These are phyloP conservation scores for Buddleja alternifolia DNA, from an alignment of 257 asterid genomes.

Conservation along the genomic window DNA sequence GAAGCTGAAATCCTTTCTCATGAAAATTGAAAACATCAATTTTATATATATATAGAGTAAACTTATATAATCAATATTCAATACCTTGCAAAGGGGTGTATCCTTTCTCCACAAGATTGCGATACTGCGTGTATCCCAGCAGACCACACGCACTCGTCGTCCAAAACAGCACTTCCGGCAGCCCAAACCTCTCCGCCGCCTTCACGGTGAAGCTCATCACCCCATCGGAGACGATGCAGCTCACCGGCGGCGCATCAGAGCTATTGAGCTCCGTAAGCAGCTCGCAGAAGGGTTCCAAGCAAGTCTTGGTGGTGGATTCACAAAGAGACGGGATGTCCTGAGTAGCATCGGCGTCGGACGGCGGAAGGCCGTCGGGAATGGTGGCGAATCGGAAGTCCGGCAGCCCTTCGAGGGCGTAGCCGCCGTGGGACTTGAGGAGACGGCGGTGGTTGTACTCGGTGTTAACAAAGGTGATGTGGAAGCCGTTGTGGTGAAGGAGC, in stretches of 20 bases:
- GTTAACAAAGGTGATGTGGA: constrained; percentile 44
- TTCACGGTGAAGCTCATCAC: constrained; percentile 41
- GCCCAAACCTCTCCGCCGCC: constrained; percentile 42
- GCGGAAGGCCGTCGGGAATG: constrained; percentile 39
- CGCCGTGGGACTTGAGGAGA: constrained; percentile 35
- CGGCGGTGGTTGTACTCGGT: constrained; percentile 46
- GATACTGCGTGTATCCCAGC: constrained; percentile 38
- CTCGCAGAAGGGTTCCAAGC: constrained; percentile 42
- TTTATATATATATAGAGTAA: too few relatives aligned
- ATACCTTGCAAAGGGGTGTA: constrained; percentile 49
- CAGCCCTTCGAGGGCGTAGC: constrained; percentile 12
- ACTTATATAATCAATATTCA: too few relatives aligned
- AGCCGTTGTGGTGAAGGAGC: constrained; percentile 43
- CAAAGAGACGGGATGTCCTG: constrained; percentile 37
- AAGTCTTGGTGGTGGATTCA: constrained; percentile 31
- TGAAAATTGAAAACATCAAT: too few relatives aligned
- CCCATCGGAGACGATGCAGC: constrained; percentile 49
- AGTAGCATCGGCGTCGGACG: constrained; percentile 30
- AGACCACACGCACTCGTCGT: constrained; percentile 38
- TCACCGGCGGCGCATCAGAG: constrained; percentile 39
- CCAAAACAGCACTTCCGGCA: constrained; percentile 42
- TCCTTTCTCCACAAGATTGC: constrained; percentile 36
- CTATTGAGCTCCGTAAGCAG: constrained; percentile 34
- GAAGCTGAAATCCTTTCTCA: too few relatives aligned
- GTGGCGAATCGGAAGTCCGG: constrained; percentile 29